Conservation (phyloP, 2,329 filamentous ascomycete genomes). For the Aureobasidium lini region DNA sequence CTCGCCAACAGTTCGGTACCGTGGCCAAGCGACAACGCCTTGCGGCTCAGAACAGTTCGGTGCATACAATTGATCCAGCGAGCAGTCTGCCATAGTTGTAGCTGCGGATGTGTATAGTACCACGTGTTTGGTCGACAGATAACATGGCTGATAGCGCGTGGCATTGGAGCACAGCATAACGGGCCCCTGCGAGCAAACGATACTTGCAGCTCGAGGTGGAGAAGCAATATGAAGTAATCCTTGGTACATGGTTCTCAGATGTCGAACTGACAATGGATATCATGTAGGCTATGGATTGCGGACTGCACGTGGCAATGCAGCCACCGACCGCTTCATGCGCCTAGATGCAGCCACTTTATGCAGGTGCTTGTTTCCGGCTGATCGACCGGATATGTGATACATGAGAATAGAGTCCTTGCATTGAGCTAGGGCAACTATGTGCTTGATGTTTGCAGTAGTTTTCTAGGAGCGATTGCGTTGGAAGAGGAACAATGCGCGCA, state of each 20-base stretch:
- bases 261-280: not conserved
- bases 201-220: not conserved
- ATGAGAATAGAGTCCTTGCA: not conserved
- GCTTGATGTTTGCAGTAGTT: not conserved
- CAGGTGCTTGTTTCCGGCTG: not conserved
- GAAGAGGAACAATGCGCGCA: not conserved
- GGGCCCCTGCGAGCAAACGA: not conserved
- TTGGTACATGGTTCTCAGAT: not conserved
- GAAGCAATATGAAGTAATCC: not conserved
- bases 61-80: not conserved
- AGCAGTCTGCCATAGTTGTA: no score
- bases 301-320: slow-evolving; percentile 2
- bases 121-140: not conserved
- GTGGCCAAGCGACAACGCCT: not conserved
- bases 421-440: not conserved
- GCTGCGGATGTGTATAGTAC: not conserved
- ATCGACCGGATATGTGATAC: not conserved
- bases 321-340: not conserved
- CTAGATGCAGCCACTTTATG: not conserved
- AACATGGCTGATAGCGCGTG: not conserved
- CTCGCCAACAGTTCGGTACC: not conserved
- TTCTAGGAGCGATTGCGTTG: not conserved
- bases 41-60: not conserved
- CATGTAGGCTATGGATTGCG: no score
- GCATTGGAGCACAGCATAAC: not conserved